Evolutionary conservation across 2,329 filamentous ascomycete genomes (phyloP), one percentile per base, ranked within the genome.

Genomic region (Curvularia sp.): DNA sequence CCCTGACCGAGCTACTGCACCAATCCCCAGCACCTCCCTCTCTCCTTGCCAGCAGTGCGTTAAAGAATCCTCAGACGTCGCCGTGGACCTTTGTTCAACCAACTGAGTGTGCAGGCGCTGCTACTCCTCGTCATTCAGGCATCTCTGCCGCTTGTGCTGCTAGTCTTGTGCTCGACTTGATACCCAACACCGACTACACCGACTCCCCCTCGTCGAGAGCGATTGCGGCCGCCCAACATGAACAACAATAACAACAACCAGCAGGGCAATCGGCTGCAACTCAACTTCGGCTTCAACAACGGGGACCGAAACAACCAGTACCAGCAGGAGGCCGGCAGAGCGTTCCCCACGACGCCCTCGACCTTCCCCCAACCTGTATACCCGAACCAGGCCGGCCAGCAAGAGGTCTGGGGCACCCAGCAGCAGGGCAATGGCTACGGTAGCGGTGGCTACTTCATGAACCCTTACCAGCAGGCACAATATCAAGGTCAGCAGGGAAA

Each of bases 281-380:
- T 84, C 64, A 83, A 83, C 76, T 83, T 83, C 73, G 80, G 79
- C 75, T 81, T 81, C 71, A 69, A 72, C 50, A 68, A 66, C 54
- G 68, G 63, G 57, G 73, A 73, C 49, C 73, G 76, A 64, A 75
- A 74, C 56, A 73, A 78, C 66, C 75, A 79, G 60, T 71, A 73
- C 63, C 70, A 71, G 60, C 79, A 80, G 65, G 79, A 80, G 69
- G 75, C 74, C 58, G 81, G 80, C 55, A 79, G 81, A 62, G 79
- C 79, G 57, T 84, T 81, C 71, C 82, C 82, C 53, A 84, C 94
- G 53, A 97, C 94, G 9, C 94, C 94, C 52, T 97, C 94, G 65
- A 97, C 93, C 58, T 98, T 98, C 75, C 94, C 94, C 12, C 94
- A 98, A 80, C 93, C 93, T 60, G 90, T 96, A 76, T 88, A 87